Evolutionary conservation across 2,329 filamentous ascomycete species (phyloP).

Genomic region (Xylariaceae sp.): DNA sequence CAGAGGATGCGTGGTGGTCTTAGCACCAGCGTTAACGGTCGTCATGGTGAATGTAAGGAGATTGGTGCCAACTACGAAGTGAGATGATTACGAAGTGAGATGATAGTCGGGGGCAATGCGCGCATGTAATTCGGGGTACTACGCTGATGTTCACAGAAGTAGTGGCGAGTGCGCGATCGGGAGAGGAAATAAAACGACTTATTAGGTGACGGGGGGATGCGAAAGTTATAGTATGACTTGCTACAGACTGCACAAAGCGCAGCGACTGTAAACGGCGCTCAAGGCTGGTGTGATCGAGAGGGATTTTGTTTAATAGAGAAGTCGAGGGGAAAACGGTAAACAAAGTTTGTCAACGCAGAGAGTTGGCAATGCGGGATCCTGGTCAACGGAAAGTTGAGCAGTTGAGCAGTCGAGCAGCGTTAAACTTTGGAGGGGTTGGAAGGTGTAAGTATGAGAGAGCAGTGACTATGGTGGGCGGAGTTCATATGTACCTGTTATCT

Average conservation of each 20-base stretch:
- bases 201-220: neutral
- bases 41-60: conserved; percentile 24
- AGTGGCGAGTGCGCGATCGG: neutral
- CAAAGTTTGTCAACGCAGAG: conserved; percentile 2
- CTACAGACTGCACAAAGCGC: neutral
- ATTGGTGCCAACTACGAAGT: neutral
- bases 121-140: neutral
- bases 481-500: neutral
- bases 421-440: neutral
- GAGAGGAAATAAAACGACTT: neutral
- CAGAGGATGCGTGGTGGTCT: conserved; percentile 23
- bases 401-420: neutral
- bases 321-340: neutral
- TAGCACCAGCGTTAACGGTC: conserved; percentile 27
- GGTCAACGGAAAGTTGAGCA: neutral
- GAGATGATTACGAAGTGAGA: neutral
- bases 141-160: neutral
- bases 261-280: neutral
- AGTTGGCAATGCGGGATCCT: neutral
- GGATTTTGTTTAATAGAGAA: neutral
- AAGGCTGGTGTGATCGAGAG: neutral
- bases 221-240: neutral
- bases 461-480: neutral
- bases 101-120: neutral
- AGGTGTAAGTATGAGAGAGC: neutral